These are phyloP conservation scores for Apium graveolens DNA, from an alignment of 129 eudicot genomes.

Conservation along the genomic window DNA sequence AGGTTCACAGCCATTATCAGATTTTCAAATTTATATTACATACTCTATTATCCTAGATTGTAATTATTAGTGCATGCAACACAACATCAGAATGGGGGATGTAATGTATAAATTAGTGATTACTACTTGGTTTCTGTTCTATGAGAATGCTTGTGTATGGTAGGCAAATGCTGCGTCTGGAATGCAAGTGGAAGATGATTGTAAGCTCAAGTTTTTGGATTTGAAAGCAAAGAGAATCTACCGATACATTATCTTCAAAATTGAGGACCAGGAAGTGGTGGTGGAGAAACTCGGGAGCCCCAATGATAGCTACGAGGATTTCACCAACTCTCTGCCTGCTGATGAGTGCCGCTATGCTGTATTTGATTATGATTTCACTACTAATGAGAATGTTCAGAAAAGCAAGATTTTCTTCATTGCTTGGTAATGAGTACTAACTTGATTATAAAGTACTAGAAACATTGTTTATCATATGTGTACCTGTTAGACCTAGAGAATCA, in stretches of 20 bases:
- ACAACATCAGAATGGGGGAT: neutral
- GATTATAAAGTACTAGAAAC: neutral
- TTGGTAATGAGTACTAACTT: slow-evolving; percentile 33
- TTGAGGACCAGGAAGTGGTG: slow-evolving; percentile 34
- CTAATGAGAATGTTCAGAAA: slow-evolving; percentile 79
- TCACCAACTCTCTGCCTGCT: slow-evolving; percentile 68
- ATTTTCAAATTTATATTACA: neutral
- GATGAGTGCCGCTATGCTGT: slow-evolving; percentile 91
- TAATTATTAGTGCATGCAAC: neutral
- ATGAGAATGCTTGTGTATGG: neutral
- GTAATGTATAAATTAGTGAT: neutral
- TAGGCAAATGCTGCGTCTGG: slow-evolving; percentile 1
- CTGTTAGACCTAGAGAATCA: neutral
- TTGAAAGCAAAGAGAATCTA: neutral
- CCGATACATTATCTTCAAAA: slow-evolving; percentile 50
- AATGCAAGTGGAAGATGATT: neutral
- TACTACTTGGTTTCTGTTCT: neutral
- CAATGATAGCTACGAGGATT: slow-evolving; percentile 56
- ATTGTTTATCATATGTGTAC: neutral
- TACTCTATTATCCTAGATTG: neutral
- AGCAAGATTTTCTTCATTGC: slow-evolving; percentile 89
- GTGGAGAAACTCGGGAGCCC: slow-evolving; percentile 67
- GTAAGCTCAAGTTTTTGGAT: slow-evolving; percentile 1
- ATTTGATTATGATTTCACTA: slow-evolving; percentile 66
- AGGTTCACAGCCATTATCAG: neutral